Evolutionary conservation across 108 stramenopile species (phyloP), one percentile per base, ranked within the genome.

Genomic region (Skeletonema marinoi): DNA sequence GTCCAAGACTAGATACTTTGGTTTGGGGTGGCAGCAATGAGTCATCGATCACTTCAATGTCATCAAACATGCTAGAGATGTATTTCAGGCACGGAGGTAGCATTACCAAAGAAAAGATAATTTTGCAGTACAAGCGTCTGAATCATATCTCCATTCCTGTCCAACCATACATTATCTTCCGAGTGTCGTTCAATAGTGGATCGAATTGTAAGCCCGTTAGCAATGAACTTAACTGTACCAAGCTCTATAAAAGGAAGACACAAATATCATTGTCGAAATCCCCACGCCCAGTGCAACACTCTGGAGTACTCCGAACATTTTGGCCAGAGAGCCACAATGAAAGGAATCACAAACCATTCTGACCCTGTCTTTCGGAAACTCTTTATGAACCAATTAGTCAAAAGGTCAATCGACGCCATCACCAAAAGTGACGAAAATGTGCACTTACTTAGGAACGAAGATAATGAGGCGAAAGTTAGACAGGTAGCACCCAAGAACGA

Each of bases 91-190:
- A 90, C 78, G 0, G 91, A 87, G 3, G 73, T 74, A 6, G 91
- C 90, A 75, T 94, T 94, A 16, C 93, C 93, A 70, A 94, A 94
- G 68, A 92, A 94, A 13, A 94, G 75, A 70, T 92, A 94, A 60
- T 89, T 92, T 67, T 94, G 93, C 21, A 94, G 73, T 2, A 92
- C 86, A 13, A 94, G 62, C 3, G 92, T 69, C 41, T 92, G 93
- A 32, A 92, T 88, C 17, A 82, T 56, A 62, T 90, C 90, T 14
- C 86, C 91, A 68, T 94, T 71, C n/a, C 83, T 66, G 62, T 92
- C 87, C 62, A 94, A 79, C 91, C 91, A 92, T 3, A 69, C 68
- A 17, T 76, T 81, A 35, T 87, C 78, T 30, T 68, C 71, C 3
- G 79, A 60, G 19, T 82, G 78, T 19, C 93, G 71, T 68, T 94